Percentiles rank a stretch among this genome's conserved stretches.
phyloP scores from a whole-genome alignment of 2,329 filamentous ascomycete species.

The Neofusicoccum sp. region DNA sequence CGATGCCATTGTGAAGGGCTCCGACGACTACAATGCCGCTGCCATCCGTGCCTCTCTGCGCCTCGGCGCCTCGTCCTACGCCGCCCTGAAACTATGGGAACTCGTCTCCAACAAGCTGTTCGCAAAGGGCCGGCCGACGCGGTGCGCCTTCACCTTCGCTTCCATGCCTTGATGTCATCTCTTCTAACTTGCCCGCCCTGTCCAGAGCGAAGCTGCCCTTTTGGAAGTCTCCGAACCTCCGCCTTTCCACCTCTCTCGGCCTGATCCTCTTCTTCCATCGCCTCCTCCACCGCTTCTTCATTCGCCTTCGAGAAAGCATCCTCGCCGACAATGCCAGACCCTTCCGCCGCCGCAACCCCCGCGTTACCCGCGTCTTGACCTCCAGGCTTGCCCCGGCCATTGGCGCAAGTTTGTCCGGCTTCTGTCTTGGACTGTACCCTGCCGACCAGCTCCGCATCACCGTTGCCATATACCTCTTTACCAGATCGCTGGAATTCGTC shows the following conservation, averaged over 20 bases:
- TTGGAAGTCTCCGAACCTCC: slow-evolving; percentile 63
- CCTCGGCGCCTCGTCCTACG: slow-evolving; percentile 43
- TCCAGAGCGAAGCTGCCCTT: slow-evolving; percentile 34
- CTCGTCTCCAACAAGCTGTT: slow-evolving; percentile 38
- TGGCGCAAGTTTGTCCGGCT: slow-evolving; percentile 83
- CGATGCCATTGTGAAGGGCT: slow-evolving; percentile 49
- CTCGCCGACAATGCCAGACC: slow-evolving; percentile 75
- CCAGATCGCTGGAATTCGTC: slow-evolving; percentile 77
- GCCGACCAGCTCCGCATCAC: slow-evolving; percentile 71
- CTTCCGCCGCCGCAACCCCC: slow-evolving; percentile 80
- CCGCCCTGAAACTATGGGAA: slow-evolving; percentile 49
- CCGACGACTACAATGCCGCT: slow-evolving; percentile 49
- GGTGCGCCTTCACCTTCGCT: background rate
- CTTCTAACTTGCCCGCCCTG: background rate
- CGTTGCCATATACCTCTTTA: slow-evolving; percentile 77
- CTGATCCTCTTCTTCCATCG: slow-evolving; percentile 85
- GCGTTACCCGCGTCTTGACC: slow-evolving; percentile 70
- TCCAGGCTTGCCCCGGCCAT: slow-evolving; percentile 82
- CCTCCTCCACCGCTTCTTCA: slow-evolving; percentile 85
- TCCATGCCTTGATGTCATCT: too few relatives aligned
- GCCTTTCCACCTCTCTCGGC: slow-evolving; percentile 79
- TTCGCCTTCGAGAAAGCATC: slow-evolving; percentile 72
- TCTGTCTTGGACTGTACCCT: slow-evolving; percentile 76
- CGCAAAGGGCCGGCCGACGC: slow-evolving; percentile 29
- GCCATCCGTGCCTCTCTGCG: slow-evolving; percentile 47